phyloP scores from a whole-genome alignment of 208 protist species.

The Angomonas deanei region DNA sequence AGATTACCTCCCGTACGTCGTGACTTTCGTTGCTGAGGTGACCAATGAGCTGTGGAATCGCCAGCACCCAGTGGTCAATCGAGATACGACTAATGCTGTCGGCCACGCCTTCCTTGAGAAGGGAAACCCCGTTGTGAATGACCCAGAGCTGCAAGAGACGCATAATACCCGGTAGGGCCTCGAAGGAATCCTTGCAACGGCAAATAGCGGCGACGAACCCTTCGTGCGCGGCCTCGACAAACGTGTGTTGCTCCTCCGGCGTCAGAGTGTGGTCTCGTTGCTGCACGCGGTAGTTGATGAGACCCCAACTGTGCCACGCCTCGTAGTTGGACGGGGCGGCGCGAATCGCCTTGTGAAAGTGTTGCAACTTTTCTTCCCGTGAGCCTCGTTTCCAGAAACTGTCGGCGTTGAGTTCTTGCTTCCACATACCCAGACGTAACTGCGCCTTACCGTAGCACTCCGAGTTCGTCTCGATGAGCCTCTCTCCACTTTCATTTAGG shows the following conservation, averaged over 20 bases:
- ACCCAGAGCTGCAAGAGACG: slow-evolving; percentile 98
- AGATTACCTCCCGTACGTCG: slow-evolving; percentile 92
- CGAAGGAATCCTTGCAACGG: slow-evolving; percentile 60
- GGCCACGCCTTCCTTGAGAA: slow-evolving; percentile 86
- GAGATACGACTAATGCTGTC: slow-evolving; percentile 93
- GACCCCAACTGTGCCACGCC: slow-evolving; percentile 97
- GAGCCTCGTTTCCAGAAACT: slow-evolving; percentile 74
- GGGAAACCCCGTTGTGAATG: slow-evolving; percentile 85
- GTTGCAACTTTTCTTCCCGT: slow-evolving; percentile 62
- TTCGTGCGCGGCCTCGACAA: slow-evolving; percentile 90
- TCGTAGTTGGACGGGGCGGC: slow-evolving; percentile 74
- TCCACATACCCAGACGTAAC: slow-evolving; percentile 79
- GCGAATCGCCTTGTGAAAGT: slow-evolving; percentile 84
- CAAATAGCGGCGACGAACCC: slow-evolving; percentile 97
- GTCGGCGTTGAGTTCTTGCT: slow-evolving; percentile 80
- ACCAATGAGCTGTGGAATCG: slow-evolving; percentile 99
- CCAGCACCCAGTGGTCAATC: slow-evolving; percentile 98
- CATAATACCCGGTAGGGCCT: slow-evolving; percentile 95
- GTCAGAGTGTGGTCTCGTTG: slow-evolving; percentile 81
- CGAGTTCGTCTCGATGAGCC: slow-evolving; percentile 56
- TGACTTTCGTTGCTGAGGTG: slow-evolving; percentile 91
- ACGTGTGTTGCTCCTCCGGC: slow-evolving; percentile 55
- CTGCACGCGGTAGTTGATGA: slow-evolving; percentile 96
- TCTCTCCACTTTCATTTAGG: slow-evolving; percentile 39
- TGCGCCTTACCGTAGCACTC: slow-evolving; percentile 70